These are phyloP conservation scores for Hura crepitans DNA, from an alignment of 441 rosid species.

Conservation along the genomic window DNA sequence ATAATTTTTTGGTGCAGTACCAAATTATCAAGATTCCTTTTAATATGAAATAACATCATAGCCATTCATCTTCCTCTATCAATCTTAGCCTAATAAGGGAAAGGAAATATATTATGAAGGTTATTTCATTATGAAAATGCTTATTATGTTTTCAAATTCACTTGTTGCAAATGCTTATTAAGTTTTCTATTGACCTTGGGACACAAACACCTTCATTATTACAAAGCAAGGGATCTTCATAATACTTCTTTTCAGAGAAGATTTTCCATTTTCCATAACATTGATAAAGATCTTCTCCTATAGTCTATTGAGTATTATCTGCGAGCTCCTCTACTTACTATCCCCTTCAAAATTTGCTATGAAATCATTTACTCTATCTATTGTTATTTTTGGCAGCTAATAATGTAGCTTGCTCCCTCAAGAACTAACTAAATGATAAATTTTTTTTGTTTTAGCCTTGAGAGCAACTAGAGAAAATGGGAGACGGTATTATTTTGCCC, in stretches of 20 bases:
- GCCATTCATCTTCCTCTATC: constrained; percentile 91
- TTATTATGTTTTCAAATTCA: constrained; percentile 28
- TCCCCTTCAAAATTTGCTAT: constrained; percentile 69
- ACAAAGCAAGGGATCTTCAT: constrained; percentile 32
- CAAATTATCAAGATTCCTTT: constrained; percentile 68
- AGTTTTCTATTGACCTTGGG: constrained; percentile 83
- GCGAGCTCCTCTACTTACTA: constrained; percentile 54
- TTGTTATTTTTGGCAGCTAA: constrained; percentile 81
- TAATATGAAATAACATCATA: constrained; percentile 83
- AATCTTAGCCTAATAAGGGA: constrained; percentile 59
- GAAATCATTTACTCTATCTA: constrained; percentile 63
- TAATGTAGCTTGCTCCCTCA: constrained; percentile 85
- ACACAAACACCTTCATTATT: constrained; percentile 50
- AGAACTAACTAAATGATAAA: constrained; percentile 50
- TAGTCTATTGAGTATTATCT: constrained; percentile 38
- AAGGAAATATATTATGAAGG: constrained; percentile 14
- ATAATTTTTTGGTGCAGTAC: constrained; percentile 33
- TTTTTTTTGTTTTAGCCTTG: constrained; percentile 12
- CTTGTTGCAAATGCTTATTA: constrained; percentile 53
- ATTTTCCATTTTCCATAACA: constrained; percentile 35
- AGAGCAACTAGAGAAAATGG: constrained; percentile 4
- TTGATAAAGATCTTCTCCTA: constrained; percentile 63
- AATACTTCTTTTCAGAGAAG: constrained; percentile 36
- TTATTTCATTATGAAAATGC: neutral
- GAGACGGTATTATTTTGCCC: too few relatives aligned